Evolutionary conservation across 129 eudicot species (phyloP), one percentile per base, ranked within the genome.

Genomic region (Flaveria sonorensis): DNA sequence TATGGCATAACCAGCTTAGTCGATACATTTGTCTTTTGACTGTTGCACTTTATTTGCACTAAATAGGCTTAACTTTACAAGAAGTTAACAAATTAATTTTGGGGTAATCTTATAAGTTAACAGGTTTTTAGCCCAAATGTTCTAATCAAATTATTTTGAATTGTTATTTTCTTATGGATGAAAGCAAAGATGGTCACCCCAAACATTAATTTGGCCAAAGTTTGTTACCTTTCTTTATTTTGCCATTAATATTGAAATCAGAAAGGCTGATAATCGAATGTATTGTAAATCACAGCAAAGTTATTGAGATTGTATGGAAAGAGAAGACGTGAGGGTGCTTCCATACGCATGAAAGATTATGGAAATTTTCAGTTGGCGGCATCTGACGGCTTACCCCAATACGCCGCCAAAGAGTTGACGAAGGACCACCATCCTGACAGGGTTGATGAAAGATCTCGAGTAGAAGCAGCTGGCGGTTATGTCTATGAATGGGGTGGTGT

Each of bases 371-470:
- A 86, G 78, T 43, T 78, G 77, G 89, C 84, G 46, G 88, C 88
- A 66, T 85, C 94, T 51, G 78, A 73, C 16, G 92, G 92, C 57
- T 75, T 88, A 79, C 13, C 76, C 5, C 88, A 83, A 81, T 81
- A 89, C 69, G 73, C 77, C 19, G 91, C 83, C 43, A 88, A 82
- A 87, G 99, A 95, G 75, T 75, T 95, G 81, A 95, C 99, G 61
- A 86, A 81, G 68, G 99, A 95, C 73, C 97, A 95, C 80, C 99
- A 92, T 79, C 99, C 99, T 7, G 94, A 95, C 74, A 91, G 97
- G 81, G 88, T 81, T n/a, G 99, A 91, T 68, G 99, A 95, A 83
- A 86, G 86, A 70, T 76, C 89, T 16, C 83, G 99, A 68, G 97
- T 95, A 15, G 99, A 91, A 83, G 85, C 90, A 40, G 86, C 96